These are phyloP conservation scores for Coniosporium tulheliwenetii DNA, from an alignment of 2,329 filamentous ascomycete species.

Conservation along the genomic window DNA sequence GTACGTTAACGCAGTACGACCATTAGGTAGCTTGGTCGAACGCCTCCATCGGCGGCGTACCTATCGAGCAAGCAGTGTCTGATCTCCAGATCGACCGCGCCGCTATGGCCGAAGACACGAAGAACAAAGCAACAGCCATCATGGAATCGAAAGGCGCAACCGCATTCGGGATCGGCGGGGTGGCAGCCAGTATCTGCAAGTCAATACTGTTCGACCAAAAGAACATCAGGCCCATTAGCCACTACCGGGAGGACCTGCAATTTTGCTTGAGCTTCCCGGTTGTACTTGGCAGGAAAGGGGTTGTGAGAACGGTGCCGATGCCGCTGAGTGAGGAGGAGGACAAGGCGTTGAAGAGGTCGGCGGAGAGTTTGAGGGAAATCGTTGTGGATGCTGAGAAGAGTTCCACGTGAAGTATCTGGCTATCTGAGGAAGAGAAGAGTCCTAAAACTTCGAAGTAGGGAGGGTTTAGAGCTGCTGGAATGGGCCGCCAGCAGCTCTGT, in stretches of 20 bases:
- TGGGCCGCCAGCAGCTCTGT: too few relatives aligned
- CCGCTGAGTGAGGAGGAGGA: too few relatives aligned
- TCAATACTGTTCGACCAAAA: constrained; percentile 33
- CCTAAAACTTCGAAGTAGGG: too few relatives aligned
- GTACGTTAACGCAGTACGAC: background rate
- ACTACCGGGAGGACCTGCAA: constrained; percentile 15
- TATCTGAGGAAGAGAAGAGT: too few relatives aligned
- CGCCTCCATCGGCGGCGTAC: constrained; percentile 26
- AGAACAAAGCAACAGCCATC: constrained; percentile 30
- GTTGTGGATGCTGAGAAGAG: too few relatives aligned
- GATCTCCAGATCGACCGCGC: constrained; percentile 11
- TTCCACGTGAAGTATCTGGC: too few relatives aligned
- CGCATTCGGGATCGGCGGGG: constrained; percentile 33
- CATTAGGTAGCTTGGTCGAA: constrained; percentile 26
- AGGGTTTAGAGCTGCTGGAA: too few relatives aligned
- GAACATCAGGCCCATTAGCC: constrained; percentile 31
- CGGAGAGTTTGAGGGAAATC: too few relatives aligned
- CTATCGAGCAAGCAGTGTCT: constrained; percentile 18
- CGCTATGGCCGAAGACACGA: constrained; percentile 28
- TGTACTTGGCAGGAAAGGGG: too few relatives aligned
- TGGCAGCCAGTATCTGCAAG: constrained; percentile 32
- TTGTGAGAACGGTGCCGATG: too few relatives aligned
- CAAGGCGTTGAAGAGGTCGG: too few relatives aligned
- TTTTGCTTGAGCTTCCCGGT: too few relatives aligned
- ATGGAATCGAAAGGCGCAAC: constrained; percentile 35